These are phyloP conservation scores for Paramecium octaurelia DNA, from an alignment of 73 alveolate genomes.

Conservation along the genomic window DNA sequence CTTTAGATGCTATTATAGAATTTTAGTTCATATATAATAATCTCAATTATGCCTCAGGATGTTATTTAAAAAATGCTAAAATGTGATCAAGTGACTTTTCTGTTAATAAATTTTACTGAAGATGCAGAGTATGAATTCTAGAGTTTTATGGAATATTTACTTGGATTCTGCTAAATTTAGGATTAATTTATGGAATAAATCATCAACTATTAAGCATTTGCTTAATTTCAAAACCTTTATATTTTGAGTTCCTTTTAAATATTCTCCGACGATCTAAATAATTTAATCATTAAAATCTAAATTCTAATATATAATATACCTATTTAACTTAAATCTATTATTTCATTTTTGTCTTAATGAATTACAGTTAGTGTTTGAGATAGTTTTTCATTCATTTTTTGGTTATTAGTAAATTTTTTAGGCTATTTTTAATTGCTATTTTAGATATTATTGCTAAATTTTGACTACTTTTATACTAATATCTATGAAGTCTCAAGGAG, in stretches of 20 bases:
- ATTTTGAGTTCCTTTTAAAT: neutral
- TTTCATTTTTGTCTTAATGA: neutral
- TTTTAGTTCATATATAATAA: neutral
- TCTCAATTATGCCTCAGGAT: neutral
- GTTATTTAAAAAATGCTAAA: neutral
- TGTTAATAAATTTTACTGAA: neutral
- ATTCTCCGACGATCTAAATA: neutral
- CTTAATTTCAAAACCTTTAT: slow-evolving; percentile 11
- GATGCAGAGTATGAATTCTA: neutral
- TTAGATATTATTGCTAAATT: neutral
- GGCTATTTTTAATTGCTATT: neutral
- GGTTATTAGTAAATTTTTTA: neutral
- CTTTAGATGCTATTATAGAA: neutral
- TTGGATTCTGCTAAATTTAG: neutral
- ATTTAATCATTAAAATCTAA: neutral
- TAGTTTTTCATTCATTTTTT: slow-evolving; percentile 42
- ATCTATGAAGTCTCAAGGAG: neutral
- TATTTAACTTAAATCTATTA: neutral
- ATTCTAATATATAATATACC: neutral
- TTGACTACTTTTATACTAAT: neutral
- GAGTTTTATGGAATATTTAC: neutral
- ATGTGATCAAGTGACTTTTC: neutral
- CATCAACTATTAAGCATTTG: slow-evolving; percentile 17
- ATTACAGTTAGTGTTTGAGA: neutral
- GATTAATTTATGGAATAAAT: neutral